phyloP scores from a whole-genome alignment of 2,329 filamentous ascomycete genomes.

The Chalara sp. region DNA sequence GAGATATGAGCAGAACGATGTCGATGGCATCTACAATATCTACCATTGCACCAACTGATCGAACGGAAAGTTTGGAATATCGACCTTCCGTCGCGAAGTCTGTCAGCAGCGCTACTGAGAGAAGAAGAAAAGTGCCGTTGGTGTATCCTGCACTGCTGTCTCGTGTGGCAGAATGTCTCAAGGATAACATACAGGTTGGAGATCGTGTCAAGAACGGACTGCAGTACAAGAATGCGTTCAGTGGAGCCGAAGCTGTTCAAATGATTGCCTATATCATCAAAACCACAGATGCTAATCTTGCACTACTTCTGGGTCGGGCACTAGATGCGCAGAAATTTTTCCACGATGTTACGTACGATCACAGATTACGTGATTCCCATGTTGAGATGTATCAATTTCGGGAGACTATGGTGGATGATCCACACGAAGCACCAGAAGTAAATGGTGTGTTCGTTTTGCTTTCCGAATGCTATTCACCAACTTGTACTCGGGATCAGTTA shows the following conservation, averaged over 20 bases:
- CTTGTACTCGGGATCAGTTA: constrained; percentile 87
- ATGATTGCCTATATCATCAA: constrained; percentile 94
- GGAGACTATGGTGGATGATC: constrained; percentile 81
- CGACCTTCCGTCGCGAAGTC: constrained; percentile 47
- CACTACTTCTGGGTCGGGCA: constrained; percentile 81
- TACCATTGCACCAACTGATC: constrained; percentile 59
- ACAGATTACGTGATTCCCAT: constrained; percentile 86
- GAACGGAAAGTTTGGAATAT: constrained; percentile 43
- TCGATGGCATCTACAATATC: constrained; percentile 97
- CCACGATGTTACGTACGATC: constrained; percentile 97
- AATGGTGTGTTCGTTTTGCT: constrained; percentile 95
- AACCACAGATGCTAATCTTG: constrained; percentile 91
- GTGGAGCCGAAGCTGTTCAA: constrained; percentile 91
- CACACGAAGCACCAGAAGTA: constrained; percentile 64
- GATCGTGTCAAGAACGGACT: constrained; percentile 95
- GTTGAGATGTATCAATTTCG: constrained; percentile 96
- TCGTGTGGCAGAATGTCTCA: constrained; percentile 87
- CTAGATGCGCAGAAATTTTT: constrained; percentile 98
- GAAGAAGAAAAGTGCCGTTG: constrained; percentile 57
- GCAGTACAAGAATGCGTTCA: constrained; percentile 96
- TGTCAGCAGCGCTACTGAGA: constrained; percentile 22
- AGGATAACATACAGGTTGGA: constrained; percentile 76
- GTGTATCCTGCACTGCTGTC: constrained; percentile 93
- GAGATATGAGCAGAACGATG: constrained; percentile 61
- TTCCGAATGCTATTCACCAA: constrained; percentile 96